Percentiles rank a stretch among this genome's conserved stretches.
These are phyloP conservation scores for Parasarocladium wereldwijsianum DNA, from an alignment of 2,329 filamentous ascomycete genomes.

Conservation along the genomic window DNA sequence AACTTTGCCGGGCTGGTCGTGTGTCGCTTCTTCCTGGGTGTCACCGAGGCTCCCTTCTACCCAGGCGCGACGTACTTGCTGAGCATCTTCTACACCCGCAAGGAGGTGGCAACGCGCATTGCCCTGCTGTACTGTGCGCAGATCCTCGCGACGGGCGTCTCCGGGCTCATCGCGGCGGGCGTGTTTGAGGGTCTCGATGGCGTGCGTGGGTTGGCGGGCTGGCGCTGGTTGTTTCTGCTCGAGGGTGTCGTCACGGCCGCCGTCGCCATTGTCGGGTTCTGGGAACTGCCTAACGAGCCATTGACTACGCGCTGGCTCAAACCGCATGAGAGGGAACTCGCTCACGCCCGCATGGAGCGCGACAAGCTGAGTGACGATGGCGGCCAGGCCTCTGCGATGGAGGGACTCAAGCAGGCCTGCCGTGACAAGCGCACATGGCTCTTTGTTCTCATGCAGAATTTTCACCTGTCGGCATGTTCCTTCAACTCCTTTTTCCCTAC, in stretches of 20 bases:
- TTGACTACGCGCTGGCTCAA: conserved; percentile 28
- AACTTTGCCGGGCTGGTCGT: conserved; percentile 19
- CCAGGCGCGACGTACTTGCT: conserved; percentile 22
- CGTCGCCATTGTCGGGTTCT: conserved; percentile 15
- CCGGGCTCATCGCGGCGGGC: conserved; percentile 44
- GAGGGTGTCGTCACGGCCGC: conserved; percentile 35
- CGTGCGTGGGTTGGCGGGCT: conserved; percentile 38
- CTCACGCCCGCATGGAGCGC: conserved; percentile 29
- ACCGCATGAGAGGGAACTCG: conserved; percentile 31
- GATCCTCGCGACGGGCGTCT: conserved; percentile 53
- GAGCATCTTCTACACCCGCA: conserved; percentile 22
- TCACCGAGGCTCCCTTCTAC: conserved; percentile 25
- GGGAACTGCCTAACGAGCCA: conserved; percentile 21
- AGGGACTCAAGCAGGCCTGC: conserved; percentile 32
- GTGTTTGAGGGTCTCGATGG: conserved; percentile 32
- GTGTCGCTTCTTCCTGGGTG: conserved; percentile 22
- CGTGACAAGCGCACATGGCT: conserved; percentile 36
- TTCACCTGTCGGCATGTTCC: conserved; percentile 33
- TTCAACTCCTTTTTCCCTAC: conserved; percentile 16
- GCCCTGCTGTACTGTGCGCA: conserved; percentile 45
- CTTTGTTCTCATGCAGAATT: conserved; percentile 39
- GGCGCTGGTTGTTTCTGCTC: conserved; percentile 41
- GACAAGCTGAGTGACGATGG: conserved; percentile 34
- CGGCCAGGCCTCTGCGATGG: conserved; percentile 22
- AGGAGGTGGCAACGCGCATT: conserved; percentile 45